A percentile compares a stretch with the other conserved stretches of the same genome.
These are phyloP conservation scores for Xanthoconium stramineum DNA, from an alignment of 768 basidiomycete species.

Conservation along the genomic window DNA sequence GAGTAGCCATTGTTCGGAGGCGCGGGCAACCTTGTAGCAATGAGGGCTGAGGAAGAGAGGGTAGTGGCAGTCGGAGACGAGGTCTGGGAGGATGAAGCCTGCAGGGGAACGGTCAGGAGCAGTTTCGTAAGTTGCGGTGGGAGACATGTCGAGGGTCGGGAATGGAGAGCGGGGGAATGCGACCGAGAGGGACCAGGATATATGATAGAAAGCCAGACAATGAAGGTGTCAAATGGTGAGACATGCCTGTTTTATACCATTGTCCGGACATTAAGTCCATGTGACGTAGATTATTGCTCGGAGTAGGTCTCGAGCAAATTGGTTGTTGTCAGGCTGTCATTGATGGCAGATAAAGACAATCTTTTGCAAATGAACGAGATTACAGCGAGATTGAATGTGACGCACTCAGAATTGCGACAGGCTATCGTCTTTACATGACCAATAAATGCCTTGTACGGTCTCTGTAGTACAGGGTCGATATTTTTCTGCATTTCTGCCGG, in stretches of 20 bases:
- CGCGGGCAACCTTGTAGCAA: conserved; percentile 34
- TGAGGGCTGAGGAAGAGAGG: conserved; percentile 34
- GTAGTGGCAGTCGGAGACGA: conserved; percentile 38
- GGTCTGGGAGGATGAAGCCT: conserved; percentile 40
- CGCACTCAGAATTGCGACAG: neutral
- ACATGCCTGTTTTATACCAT: conserved; percentile 28
- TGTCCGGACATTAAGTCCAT: conserved; percentile 7
- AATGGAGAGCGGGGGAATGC: neutral
- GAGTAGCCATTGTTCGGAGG: conserved; percentile 37
- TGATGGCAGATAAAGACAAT: conserved; percentile 4
- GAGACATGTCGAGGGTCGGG: conserved; percentile 19
- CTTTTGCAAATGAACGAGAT: neutral
- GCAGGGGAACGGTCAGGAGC: conserved; percentile 5
- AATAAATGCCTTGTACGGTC: neutral
- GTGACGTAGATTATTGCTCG: neutral
- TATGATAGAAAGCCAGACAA: conserved; percentile 18
- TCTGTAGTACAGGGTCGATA: neutral
- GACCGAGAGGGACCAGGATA: conserved; percentile 2
- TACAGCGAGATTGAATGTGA: neutral
- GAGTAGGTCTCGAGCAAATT: conserved; percentile 1
- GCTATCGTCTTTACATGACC: neutral
- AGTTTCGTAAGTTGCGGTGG: conserved; percentile 22
- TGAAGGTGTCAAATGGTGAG: conserved; percentile 14
- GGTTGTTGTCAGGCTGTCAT: conserved; percentile 4
- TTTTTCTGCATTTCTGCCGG: neutral